phyloP scores from a whole-genome alignment of 2,329 filamentous ascomycete species.

The Cercospora sp. region DNA sequence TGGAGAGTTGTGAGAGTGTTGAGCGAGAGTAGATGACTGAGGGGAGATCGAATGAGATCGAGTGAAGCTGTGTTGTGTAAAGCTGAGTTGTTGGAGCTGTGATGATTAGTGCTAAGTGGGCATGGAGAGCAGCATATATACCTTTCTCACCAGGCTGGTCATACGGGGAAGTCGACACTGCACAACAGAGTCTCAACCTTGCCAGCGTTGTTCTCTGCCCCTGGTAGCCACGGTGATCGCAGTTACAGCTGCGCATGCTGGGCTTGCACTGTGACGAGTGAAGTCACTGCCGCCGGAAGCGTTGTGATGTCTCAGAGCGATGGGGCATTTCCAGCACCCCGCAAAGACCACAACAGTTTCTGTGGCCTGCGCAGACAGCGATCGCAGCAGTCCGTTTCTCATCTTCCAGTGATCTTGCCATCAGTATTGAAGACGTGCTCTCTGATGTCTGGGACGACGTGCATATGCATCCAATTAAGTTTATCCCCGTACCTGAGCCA shows the following conservation, averaged over 20 bases:
- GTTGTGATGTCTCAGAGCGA: background rate
- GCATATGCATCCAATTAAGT: background rate
- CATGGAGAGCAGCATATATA: background rate
- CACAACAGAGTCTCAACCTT: background rate
- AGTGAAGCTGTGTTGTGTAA: background rate
- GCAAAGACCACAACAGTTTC: background rate
- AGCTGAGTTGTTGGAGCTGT: background rate
- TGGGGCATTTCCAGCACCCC: background rate
- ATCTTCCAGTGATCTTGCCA: background rate
- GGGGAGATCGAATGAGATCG: background rate
- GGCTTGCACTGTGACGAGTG: background rate
- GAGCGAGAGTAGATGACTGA: background rate
- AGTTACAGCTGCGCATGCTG: background rate
- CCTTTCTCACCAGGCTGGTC: background rate
- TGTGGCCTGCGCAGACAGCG: background rate
- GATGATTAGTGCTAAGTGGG: background rate
- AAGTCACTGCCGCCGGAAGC: background rate
- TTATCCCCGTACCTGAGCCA: background rate
- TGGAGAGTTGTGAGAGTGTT: background rate
- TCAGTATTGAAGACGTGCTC: background rate
- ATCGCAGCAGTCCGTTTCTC: background rate
- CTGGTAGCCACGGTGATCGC: background rate
- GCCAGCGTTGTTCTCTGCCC: background rate
- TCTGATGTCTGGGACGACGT: background rate
- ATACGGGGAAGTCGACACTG: background rate